phyloP scores from a whole-genome alignment of 1,284 basidiomycete genomes.

The Papiliotrema flavescens region DNA sequence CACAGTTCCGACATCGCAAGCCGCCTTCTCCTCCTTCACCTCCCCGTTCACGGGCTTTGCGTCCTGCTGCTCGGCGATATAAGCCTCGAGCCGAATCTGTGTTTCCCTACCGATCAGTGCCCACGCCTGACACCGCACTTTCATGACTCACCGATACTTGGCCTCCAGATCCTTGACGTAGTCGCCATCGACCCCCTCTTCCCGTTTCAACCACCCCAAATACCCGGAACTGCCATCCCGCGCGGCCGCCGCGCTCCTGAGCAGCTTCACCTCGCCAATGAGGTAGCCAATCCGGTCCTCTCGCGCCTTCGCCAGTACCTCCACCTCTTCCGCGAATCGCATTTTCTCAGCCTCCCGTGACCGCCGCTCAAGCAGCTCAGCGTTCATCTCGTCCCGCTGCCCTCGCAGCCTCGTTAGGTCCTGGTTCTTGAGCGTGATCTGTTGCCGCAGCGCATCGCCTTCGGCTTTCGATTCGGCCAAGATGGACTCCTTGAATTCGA shows the following conservation, averaged over 20 bases:
- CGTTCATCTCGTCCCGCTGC: slow-evolving; percentile 69
- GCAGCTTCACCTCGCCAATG: slow-evolving; percentile 68
- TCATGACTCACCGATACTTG: slow-evolving; percentile 53
- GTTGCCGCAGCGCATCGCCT: slow-evolving; percentile 34
- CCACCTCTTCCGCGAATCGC: slow-evolving; percentile 66
- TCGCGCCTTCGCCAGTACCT: slow-evolving; percentile 65
- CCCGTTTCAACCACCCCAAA: slow-evolving; percentile 64
- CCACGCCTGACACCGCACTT: slow-evolving; percentile 17
- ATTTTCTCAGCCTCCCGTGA: slow-evolving; percentile 62
- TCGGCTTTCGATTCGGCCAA: slow-evolving; percentile 34
- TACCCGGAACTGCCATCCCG: slow-evolving; percentile 67
- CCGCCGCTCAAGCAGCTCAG: slow-evolving; percentile 70
- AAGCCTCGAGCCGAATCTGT: slow-evolving; percentile 2
- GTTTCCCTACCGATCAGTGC: slow-evolving; percentile 16
- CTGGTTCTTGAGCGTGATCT: slow-evolving; percentile 59
- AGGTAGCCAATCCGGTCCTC: slow-evolving; percentile 73
- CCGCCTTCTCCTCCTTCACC: neutral
- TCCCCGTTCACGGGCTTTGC: no score
- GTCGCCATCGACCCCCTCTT: slow-evolving; percentile 57
- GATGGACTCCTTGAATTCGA: slow-evolving; percentile 39
- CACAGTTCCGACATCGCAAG: slow-evolving; percentile 1
- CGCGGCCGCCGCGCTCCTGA: slow-evolving; percentile 74
- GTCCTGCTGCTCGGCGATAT: neutral
- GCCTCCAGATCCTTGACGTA: slow-evolving; percentile 64
- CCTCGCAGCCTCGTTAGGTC: slow-evolving; percentile 75